Percentiles rank a stretch among this genome's conserved stretches.
phyloP scores from a whole-genome alignment of 1,284 basidiomycete species.

The Psilocybe mexicana region DNA sequence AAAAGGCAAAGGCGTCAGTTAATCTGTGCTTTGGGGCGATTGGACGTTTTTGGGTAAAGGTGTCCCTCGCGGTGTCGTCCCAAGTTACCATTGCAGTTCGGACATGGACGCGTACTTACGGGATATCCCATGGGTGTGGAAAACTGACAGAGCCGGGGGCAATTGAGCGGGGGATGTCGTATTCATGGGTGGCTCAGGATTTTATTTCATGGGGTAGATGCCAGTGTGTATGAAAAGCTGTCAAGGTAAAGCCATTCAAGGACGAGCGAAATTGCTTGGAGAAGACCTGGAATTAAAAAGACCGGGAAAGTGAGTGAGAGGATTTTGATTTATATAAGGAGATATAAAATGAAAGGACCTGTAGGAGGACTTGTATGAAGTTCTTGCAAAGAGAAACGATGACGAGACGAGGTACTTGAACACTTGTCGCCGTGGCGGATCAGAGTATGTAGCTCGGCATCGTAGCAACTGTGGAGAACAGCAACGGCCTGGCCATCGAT shows the following conservation, averaged over 20 bases:
- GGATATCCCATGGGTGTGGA: conserved; percentile 15
- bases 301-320: conserved; percentile 3
- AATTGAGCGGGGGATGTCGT: conserved; percentile 13
- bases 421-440: conserved; percentile 13
- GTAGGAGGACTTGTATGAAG: neutral
- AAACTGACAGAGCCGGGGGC: conserved; percentile 11
- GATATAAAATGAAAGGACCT: conserved; percentile 4
- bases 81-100: conserved; percentile 1
- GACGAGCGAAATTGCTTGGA: neutral
- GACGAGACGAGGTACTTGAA: neutral
- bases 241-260: conserved; percentile 10
- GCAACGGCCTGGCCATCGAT: neutral
- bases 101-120: conserved; percentile 1
- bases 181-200: conserved; percentile 10
- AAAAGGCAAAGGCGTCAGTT: neutral
- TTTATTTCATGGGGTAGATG: conserved; percentile 11
- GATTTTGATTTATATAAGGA: neutral
- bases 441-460: conserved; percentile 13
- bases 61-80: neutral
- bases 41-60: neutral
- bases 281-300: conserved; percentile 14
- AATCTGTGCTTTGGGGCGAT: neutral
- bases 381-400: neutral
- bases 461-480: conserved; percentile 9
- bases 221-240: conserved; percentile 18